A percentile compares a stretch with the other conserved stretches of the same genome.
phyloP scores from a whole-genome alignment of 768 basidiomycete species.

The Lentinula raphanica region DNA sequence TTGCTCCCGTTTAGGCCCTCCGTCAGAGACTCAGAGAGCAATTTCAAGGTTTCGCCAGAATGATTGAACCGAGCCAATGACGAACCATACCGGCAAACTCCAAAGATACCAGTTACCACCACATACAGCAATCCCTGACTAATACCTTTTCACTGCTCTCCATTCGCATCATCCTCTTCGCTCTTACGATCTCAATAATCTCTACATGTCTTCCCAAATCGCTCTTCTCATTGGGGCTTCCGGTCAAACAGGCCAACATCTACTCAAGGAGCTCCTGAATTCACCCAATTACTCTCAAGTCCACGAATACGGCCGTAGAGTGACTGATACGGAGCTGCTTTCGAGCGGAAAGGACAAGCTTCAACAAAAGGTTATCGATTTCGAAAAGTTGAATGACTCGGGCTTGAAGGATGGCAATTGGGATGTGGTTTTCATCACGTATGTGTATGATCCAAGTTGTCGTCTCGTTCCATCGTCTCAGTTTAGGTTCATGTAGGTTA shows the following conservation, averaged over 20 bases:
- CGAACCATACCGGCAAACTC: not conserved
- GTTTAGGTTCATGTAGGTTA: conserved; percentile 30
- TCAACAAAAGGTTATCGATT: conserved; percentile 62
- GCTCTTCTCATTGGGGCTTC: conserved; percentile 77
- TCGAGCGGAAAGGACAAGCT: conserved; percentile 48
- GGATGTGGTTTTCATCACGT: conserved; percentile 76
- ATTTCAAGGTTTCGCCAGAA: too few species aligned
- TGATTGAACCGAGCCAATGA: not conserved
- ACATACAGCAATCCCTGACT: too few species aligned
- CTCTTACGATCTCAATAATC: too few species aligned
- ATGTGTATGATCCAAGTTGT: conserved; percentile 16
- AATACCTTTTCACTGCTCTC: too few species aligned
- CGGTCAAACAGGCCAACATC: conserved; percentile 58
- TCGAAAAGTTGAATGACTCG: conserved; percentile 55
- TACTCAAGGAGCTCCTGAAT: conserved; percentile 58
- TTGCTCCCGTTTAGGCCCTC: too few species aligned
- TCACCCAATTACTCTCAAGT: conserved; percentile 53
- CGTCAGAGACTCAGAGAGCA: too few species aligned
- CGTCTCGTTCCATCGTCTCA: not conserved
- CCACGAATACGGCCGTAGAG: conserved; percentile 64
- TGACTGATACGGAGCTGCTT: conserved; percentile 41
- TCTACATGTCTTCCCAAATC: conserved; percentile 14
- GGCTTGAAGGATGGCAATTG: conserved; percentile 52
- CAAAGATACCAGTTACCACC: too few species aligned
- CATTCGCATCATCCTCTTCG: too few species aligned